Evolutionary conservation across 768 basidiomycete genomes (phyloP).

Genomic region (Cystofilobasidium capitatum): DNA sequence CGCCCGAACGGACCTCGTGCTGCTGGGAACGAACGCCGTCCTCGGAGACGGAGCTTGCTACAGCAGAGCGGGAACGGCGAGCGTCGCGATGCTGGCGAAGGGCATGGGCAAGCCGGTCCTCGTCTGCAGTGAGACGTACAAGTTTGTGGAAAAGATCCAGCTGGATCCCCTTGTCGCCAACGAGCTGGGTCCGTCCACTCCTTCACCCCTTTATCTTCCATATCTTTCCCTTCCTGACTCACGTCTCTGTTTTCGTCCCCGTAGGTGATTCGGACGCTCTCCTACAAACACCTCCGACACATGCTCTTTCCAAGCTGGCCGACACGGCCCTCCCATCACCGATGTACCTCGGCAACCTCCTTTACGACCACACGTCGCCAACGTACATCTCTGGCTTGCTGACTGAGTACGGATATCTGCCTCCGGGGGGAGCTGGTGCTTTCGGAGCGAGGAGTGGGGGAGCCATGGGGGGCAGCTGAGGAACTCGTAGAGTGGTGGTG

Average conservation of each 20-base stretch:
- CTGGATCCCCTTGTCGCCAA: slow-evolving; percentile 93
- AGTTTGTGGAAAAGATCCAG: slow-evolving; percentile 85
- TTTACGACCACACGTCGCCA: slow-evolving; percentile 91
- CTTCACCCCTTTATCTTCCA: neutral
- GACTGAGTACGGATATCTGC: slow-evolving; percentile 50
- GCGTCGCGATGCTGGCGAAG: slow-evolving; percentile 94
- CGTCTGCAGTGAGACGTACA: slow-evolving; percentile 97
- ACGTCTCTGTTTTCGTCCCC: slow-evolving; percentile 12
- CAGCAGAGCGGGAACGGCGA: slow-evolving; percentile 85
- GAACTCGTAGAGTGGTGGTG: too few relatives aligned
- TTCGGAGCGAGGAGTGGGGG: neutral
- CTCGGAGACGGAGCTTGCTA: slow-evolving; percentile 91
- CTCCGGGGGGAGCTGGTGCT: neutral
- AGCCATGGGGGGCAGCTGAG: neutral
- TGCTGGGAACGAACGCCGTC: slow-evolving; percentile 87
- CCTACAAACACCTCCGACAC: slow-evolving; percentile 11
- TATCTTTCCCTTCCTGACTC: slow-evolving; percentile 31
- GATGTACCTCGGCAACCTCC: slow-evolving; percentile 54
- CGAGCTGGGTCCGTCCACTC: slow-evolving; percentile 62
- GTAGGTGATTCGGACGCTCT: slow-evolving; percentile 11
- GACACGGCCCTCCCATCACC: slow-evolving; percentile 47
- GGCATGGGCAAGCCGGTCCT: slow-evolving; percentile 81
- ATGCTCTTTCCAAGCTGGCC: slow-evolving; percentile 8
- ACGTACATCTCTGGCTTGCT: slow-evolving; percentile 88
- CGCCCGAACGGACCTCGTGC: slow-evolving; percentile 68